phyloP scores from a whole-genome alignment of 768 basidiomycete species.

The Leccinellum albellum region DNA sequence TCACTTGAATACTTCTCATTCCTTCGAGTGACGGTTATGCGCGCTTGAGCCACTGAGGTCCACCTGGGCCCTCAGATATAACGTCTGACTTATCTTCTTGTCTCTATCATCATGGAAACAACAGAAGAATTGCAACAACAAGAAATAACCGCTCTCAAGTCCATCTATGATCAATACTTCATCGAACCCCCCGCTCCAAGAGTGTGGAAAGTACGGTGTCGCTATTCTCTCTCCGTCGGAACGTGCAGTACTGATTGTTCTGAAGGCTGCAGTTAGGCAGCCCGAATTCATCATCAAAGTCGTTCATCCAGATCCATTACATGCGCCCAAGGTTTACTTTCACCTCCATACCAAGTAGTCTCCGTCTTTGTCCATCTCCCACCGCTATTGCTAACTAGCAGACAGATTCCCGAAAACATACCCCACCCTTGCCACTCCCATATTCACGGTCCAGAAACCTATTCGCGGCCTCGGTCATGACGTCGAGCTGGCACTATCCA shows the following conservation, averaged over 20 bases:
- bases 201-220: conserved; percentile 68
- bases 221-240: conserved; percentile 6
- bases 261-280: conserved; percentile 60
- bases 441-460: conserved; percentile 66
- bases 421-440: conserved; percentile 65
- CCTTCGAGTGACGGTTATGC: conserved; percentile 42
- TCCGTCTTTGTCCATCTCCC: conserved; percentile 12
- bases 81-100: conserved; percentile 36
- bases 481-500: conserved; percentile 54
- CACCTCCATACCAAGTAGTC: conserved; percentile 66
- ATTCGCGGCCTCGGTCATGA: conserved; percentile 53
- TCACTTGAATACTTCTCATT: background rate
- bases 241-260: conserved; percentile 4
- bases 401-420: conserved; percentile 78
- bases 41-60: conserved; percentile 76
- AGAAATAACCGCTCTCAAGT: conserved; percentile 76
- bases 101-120: conserved; percentile 54
- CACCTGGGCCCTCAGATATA: conserved; percentile 55
- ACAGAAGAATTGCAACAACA: conserved; percentile 61
- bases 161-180: conserved; percentile 80
- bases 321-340: conserved; percentile 57
- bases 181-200: conserved; percentile 69
- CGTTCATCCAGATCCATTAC: conserved; percentile 55
- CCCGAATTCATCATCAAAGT: conserved; percentile 78
- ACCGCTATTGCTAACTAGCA: conserved; percentile 1